phyloP scores from a whole-genome alignment of 2,329 filamentous ascomycete species.

The Triangularia setosa region DNA sequence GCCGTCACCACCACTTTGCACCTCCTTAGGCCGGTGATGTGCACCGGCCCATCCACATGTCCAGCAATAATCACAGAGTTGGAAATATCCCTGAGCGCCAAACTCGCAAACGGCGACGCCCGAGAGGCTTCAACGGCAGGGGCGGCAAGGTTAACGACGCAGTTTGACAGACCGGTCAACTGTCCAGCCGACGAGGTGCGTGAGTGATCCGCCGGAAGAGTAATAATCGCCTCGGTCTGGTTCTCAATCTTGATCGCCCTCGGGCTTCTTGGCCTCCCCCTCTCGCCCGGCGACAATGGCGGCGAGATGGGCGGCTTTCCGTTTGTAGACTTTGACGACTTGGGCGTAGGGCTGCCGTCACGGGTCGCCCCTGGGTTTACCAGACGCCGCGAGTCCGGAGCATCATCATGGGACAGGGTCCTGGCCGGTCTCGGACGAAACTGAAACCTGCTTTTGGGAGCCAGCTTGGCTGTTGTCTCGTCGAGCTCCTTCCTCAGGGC shows the following conservation, averaged over 20 bases:
- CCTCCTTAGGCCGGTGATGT: slow-evolving; percentile 71
- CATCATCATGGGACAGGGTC: slow-evolving; percentile 14
- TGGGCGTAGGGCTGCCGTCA: not conserved
- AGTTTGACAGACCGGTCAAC: slow-evolving; percentile 63
- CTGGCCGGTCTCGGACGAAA: slow-evolving; percentile 53
- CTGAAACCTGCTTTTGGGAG: slow-evolving; percentile 75
- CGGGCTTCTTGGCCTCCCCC: not conserved
- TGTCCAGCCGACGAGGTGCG: slow-evolving; percentile 70
- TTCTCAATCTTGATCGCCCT: not conserved
- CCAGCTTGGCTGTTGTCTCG: slow-evolving; percentile 61
- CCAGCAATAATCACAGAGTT: slow-evolving; percentile 74
- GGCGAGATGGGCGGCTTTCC: slow-evolving; percentile 39
- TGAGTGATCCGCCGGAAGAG: slow-evolving; percentile 67
- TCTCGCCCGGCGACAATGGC: slow-evolving; percentile 8
- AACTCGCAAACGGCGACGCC: slow-evolving; percentile 64
- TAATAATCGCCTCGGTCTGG: slow-evolving; percentile 49
- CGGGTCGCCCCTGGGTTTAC: slow-evolving; percentile 29
- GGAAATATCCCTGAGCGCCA: slow-evolving; percentile 63
- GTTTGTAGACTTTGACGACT: not conserved
- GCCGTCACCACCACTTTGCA: slow-evolving; percentile 75
- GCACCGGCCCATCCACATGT: slow-evolving; percentile 72
- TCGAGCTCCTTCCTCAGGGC: slow-evolving; percentile 74
- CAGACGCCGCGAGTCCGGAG: slow-evolving; percentile 21
- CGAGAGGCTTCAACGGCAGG: slow-evolving; percentile 46
- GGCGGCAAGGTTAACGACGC: slow-evolving; percentile 76